Evolutionary conservation across 2,329 filamentous ascomycete species (phyloP), one percentile per base, ranked within the genome.

Genomic region (Ceratocystiopsis minuta): DNA sequence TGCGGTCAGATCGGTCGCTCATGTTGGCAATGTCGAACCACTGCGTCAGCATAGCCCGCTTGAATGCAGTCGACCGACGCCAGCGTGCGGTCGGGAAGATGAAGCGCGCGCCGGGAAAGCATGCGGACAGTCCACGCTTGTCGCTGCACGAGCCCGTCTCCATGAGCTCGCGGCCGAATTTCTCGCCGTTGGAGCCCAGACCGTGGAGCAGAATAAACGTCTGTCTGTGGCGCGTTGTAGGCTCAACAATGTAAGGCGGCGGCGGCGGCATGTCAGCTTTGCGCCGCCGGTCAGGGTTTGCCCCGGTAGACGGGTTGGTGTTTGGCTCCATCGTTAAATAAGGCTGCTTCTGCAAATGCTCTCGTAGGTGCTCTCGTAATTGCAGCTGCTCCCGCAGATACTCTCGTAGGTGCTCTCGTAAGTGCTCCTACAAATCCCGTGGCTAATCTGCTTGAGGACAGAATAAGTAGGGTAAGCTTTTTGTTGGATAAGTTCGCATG

Each of bases 21-120:
- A 67, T 51, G 2, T 57, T 58, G 16, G 58, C 63, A 11, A 63
- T 57, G 47, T 72, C 62, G 46, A 68, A 71, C 67, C 68, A 73
- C 49, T 68, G 64, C 10, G 64, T 62, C 34, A 70, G 59, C 12
- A 56, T 53, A 0, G 57, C 54, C 3, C 61, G 58, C 7, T 64
- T 59, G 36, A 67, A 62, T 3, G 58, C 55, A 1, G 53, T 58
- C 0, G 67, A 61, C 11, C 64, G 61, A 0, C 64, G 57, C 13
- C 60, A 60, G 7, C 53, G 57, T 0, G 68, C 60, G 0, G 66
- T 70, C 0, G 68, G 68, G 43, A 72, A 72, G 35, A 72, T 53
- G 43, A 69, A 70, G 44, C 63, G 65, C 1, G 60, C 57, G 11
- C 57, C 50, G 0, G 58, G 58, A 2, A 62, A 43, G 5, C 56